Evolutionary conservation across 1,139 yeast genomes (phyloP).

Genomic region (Arxiozyma heterogenica): DNA sequence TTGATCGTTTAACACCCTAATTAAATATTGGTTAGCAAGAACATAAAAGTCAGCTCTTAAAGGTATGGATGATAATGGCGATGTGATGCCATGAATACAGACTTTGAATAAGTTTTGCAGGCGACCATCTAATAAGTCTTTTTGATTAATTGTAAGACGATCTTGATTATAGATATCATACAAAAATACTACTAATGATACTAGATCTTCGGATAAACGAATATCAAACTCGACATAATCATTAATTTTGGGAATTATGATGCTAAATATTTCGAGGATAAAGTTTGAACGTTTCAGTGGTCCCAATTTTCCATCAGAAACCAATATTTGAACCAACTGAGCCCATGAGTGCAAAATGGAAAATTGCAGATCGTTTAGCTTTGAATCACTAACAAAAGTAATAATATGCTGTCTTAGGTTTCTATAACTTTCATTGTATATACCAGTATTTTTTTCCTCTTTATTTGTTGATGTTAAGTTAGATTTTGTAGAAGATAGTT

Average conservation of each 20-base stretch:
- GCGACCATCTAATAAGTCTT: constrained; percentile 36
- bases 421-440: constrained; percentile 12
- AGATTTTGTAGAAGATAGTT: constrained; percentile 2
- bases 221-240: constrained; percentile 63
- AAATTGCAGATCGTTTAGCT: constrained; percentile 46
- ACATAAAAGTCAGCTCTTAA: constrained; percentile 75
- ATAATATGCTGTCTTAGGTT: constrained; percentile 26
- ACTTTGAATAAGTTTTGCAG: constrained; percentile 64
- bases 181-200: constrained; percentile 63
- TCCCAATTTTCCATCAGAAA: constrained; percentile 46
- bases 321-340: constrained; percentile 62
- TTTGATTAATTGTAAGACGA: constrained; percentile 30
- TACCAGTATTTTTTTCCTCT: constrained; percentile 12
- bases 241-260: constrained; percentile 64
- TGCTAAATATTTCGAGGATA: constrained; percentile 67
- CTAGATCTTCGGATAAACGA: constrained; percentile 63
- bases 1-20: constrained; percentile 39
- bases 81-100: constrained; percentile 61
- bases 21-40: constrained; percentile 56
- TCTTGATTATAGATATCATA: constrained; percentile 55
- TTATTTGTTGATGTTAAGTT: constrained; percentile 8
- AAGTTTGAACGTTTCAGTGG: constrained; percentile 45
- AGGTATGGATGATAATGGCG: constrained; percentile 57
- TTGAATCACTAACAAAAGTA: constrained; percentile 38
- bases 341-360: constrained; percentile 74